Base-by-base conservation (phyloP, 768 basidiomycete species). In the Boletus rubroflammeus region DNA sequence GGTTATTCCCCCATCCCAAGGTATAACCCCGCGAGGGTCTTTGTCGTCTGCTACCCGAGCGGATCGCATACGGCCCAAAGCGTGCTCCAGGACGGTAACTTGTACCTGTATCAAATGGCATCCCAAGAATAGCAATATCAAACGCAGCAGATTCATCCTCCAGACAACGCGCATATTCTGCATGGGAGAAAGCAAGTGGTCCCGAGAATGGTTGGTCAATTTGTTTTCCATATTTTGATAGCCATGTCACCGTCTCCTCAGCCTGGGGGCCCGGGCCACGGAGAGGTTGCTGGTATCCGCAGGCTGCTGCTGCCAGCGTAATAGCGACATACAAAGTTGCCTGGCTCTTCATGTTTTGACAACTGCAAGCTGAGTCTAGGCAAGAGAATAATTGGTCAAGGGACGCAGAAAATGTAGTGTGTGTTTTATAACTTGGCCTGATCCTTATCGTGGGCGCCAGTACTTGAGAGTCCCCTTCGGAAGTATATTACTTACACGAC, bases 61-160 rank as follows among this genome's bases (percentile, higher is more conserved):
- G 83, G 59, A 95, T 90, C 9, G 85, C 93, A 65, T 82, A 83
- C 1, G 92, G 92, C 8, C 93, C 93, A 72, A 95, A 95, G 9
- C 93, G 82, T 13, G 92, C 92, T 5, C 91, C 92, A 17, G 70
- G 75, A 6, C 80, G 71, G 54, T 75, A 81, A 0, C 68, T 66
- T 11, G 84, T 82, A 1, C 74, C 78, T 0, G 88, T 91, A 61
- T 91, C 87, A 61, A 90, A 90, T 0, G 88, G 88, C 75, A 89
- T 82, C 8, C 89, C 92, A 6, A 95, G 71, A 35, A 95, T 67
- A 1, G 88, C 91, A 50, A 95, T 83, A 68, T 94, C 64, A 28
- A 64, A 65, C 10, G 23, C 26, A 17, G 44, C 41, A 21, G 62
- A 54, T 56, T 62, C 62, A 17, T 64, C 56, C 42, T 66, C 65